Percentiles rank a stretch among this genome's conserved stretches.
phyloP scores from a whole-genome alignment of 2,329 filamentous ascomycete genomes.

The Fusarium sp. region DNA sequence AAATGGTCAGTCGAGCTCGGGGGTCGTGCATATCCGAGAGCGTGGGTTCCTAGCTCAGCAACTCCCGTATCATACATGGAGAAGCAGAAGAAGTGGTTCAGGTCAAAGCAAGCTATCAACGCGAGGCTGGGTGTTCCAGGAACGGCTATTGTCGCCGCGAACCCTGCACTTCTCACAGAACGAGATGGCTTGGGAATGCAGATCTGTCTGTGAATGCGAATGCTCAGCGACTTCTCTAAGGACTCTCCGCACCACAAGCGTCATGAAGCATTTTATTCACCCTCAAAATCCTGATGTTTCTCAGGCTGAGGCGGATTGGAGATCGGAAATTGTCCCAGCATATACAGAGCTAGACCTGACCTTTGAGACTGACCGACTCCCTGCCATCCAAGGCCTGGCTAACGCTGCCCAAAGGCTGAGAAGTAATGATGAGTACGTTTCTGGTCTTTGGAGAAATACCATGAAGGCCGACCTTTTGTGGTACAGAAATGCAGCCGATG shows the following conservation, averaged over 20 bases:
- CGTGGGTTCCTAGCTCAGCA: neutral
- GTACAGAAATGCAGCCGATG: neutral
- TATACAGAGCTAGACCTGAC: slow-evolving; percentile 1
- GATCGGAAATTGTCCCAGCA: neutral
- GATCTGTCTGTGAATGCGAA: neutral
- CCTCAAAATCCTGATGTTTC: neutral
- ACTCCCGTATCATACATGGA: neutral
- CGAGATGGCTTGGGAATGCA: slow-evolving; percentile 2
- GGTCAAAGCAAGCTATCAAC: neutral
- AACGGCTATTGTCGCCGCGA: neutral
- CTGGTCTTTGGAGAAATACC: neutral
- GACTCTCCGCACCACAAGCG: neutral
- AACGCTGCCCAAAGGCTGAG: neutral
- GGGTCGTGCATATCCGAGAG: neutral
- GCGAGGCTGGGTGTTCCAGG: neutral
- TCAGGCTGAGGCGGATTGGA: neutral
- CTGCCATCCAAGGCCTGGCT: neutral
- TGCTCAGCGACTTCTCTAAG: neutral
- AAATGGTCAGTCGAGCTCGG: neutral
- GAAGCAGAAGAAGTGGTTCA: neutral
- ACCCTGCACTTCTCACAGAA: neutral
- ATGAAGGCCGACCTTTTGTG: neutral
- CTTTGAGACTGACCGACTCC: neutral
- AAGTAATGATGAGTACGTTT: neutral
- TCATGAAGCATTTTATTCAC: neutral